Conservation (phyloP, 192 early-diverging fungal species). For the Coemansia aciculifera region DNA sequence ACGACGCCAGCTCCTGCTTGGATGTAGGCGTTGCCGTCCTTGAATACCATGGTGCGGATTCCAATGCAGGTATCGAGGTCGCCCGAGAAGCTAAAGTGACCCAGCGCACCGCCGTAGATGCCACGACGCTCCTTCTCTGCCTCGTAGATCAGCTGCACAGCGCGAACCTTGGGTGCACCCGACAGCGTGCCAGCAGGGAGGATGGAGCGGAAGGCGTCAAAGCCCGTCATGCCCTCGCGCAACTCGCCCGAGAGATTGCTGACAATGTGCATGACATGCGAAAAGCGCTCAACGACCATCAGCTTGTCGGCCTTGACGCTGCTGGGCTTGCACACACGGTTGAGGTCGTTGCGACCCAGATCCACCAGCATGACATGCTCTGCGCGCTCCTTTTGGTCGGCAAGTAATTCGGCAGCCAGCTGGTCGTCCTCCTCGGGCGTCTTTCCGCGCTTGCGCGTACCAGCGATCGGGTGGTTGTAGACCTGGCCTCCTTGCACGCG, state of each 20-base stretch:
- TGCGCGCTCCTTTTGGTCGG: constrained; percentile 93
- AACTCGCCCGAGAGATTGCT: constrained; percentile 89
- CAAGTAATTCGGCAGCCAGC: constrained; percentile 84
- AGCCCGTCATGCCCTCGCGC: constrained; percentile 84
- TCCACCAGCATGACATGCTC: constrained; percentile 99
- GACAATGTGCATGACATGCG: constrained; percentile 99
- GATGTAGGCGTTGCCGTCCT: constrained; percentile 91
- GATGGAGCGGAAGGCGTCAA: constrained; percentile 95
- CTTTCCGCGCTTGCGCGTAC: constrained; percentile 89
- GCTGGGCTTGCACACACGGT: constrained; percentile 91
- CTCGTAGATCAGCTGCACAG: constrained; percentile 91
- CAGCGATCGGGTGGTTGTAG: constrained; percentile 96
- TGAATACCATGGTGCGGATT: constrained; percentile 98
- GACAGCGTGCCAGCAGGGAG: constrained; percentile 98
- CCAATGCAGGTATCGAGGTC: constrained; percentile 97
- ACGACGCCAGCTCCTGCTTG: constrained; percentile 98
- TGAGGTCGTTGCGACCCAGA: constrained; percentile 97
- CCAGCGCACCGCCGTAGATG: constrained; percentile 86
- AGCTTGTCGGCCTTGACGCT: constrained; percentile 93
- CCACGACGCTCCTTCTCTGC: constrained; percentile 93
- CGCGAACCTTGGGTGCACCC: constrained; percentile 98
- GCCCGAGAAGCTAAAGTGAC: constrained; percentile 92
- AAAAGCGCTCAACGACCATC: constrained; percentile 96
- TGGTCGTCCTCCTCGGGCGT: constrained; percentile 85
- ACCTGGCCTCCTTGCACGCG: constrained; percentile 83